Evolutionary conservation across 495 filamentous ascomycete genomes (phyloP).

Genomic region (Polyplosphaeria fusca): DNA sequence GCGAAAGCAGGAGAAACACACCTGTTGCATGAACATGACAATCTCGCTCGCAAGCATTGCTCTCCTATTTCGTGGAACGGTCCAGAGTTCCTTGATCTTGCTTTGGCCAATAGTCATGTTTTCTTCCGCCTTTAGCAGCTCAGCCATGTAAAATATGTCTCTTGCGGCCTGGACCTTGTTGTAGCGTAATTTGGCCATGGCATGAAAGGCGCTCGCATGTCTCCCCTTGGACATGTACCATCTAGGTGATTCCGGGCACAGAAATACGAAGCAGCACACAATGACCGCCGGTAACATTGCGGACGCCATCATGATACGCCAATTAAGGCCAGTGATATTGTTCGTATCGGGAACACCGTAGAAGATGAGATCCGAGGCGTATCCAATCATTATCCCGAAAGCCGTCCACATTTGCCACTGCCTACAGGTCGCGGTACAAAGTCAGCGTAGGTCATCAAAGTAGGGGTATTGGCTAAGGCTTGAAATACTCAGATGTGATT

Average conservation of each 20-base stretch:
- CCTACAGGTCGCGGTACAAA: too few relatives aligned
- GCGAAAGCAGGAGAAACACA: constrained; percentile 40
- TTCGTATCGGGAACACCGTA: constrained; percentile 32
- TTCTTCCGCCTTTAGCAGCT: constrained; percentile 65
- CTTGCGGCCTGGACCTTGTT: constrained; percentile 74
- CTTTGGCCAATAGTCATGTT: constrained; percentile 55
- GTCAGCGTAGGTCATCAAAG: too few relatives aligned
- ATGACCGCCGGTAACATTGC: constrained; percentile 33
- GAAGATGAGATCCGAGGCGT: constrained; percentile 11
- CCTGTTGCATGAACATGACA: constrained; percentile 81
- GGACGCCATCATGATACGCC: constrained; percentile 57
- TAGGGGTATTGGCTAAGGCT: too few relatives aligned
- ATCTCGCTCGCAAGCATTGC: constrained; percentile 54
- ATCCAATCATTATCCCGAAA: constrained; percentile 42
- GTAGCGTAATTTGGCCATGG: constrained; percentile 64
- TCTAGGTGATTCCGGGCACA: constrained; percentile 58
- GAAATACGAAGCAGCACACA: constrained; percentile 40
- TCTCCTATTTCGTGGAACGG: constrained; percentile 72
- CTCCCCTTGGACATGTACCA: constrained; percentile 75
- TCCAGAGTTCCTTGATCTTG: constrained; percentile 66
- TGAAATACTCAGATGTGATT: too few relatives aligned
- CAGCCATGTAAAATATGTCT: constrained; percentile 79
- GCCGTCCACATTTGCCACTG: constrained; percentile 35
- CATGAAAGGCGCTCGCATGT: constrained; percentile 55
- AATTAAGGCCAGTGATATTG: constrained; percentile 31